Evolutionary conservation across 352 stramenopile species (phyloP).

Genomic region (Achlya hypogyna): DNA sequence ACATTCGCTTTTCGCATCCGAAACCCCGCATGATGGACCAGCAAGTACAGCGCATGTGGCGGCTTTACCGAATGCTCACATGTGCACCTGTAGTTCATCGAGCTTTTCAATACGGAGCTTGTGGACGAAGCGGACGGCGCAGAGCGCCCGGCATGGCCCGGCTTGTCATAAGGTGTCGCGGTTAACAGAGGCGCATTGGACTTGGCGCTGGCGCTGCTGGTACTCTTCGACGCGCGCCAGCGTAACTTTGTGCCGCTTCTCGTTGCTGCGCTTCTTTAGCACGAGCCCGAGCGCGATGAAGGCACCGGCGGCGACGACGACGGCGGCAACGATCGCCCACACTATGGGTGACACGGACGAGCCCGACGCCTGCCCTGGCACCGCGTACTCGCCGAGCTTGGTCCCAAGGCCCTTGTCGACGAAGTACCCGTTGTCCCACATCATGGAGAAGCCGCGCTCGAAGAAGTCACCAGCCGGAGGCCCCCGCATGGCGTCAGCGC

Average conservation of each 20-base stretch:
- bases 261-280: slow-evolving; percentile 3
- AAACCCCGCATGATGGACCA: slow-evolving; percentile 86
- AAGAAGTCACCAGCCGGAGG: slow-evolving; percentile 49
- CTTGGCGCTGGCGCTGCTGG: background rate
- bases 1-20: slow-evolving; percentile 74
- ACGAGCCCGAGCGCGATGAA: background rate
- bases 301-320: background rate
- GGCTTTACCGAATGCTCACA: background rate
- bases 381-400: slow-evolving; percentile 7
- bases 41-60: slow-evolving; percentile 24
- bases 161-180: slow-evolving; percentile 24
- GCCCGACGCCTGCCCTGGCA: background rate
- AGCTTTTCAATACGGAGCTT: slow-evolving; percentile 74
- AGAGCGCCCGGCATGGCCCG: slow-evolving; percentile 59
- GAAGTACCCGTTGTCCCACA: slow-evolving; percentile 69
- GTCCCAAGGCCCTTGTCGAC: slow-evolving; percentile 26
- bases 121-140: slow-evolving; percentile 40
- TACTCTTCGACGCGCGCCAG: background rate
- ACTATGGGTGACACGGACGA: background rate
- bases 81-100: slow-evolving; percentile 63
- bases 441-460: slow-evolving; percentile 33
- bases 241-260: background rate
- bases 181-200: background rate
- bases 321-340: background rate
- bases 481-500: slow-evolving; percentile 37